Percentiles rank a stretch among this genome's conserved stretches.
phyloP scores from a whole-genome alignment of 1,139 yeast genomes.

The Pichia sp. region DNA sequence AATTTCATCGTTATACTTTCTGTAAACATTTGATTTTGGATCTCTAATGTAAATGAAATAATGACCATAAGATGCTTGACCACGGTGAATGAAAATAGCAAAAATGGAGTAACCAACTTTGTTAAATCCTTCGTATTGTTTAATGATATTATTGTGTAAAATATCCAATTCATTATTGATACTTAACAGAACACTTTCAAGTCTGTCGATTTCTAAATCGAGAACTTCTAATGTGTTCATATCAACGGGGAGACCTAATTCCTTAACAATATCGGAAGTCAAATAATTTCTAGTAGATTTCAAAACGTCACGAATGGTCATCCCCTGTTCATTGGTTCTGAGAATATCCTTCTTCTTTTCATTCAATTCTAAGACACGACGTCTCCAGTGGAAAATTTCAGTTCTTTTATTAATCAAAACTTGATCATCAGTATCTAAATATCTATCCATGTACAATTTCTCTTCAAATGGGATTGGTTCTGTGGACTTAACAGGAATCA shows the following conservation, averaged over 20 bases:
- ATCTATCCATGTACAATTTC: constrained; percentile 80
- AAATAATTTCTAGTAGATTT: constrained; percentile 59
- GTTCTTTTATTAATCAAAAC: constrained; percentile 51
- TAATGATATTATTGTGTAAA: constrained; percentile 48
- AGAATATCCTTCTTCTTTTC: constrained; percentile 43
- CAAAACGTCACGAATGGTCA: constrained; percentile 49
- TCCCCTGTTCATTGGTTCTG: constrained; percentile 44
- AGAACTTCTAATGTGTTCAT: constrained; percentile 34
- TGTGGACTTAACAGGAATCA: constrained; percentile 76
- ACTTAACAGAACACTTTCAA: constrained; percentile 39
- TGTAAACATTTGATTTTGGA: constrained; percentile 60
- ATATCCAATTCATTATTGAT: constrained; percentile 41
- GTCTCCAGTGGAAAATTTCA: constrained; percentile 66
- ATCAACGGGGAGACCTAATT: constrained; percentile 33
- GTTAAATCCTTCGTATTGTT: constrained; percentile 60
- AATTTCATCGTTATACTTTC: constrained; percentile 91
- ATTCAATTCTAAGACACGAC: constrained; percentile 46
- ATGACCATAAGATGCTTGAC: constrained; percentile 95
- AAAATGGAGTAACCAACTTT: constrained; percentile 77
- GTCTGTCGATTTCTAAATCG: constrained; percentile 34
- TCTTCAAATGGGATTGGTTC: constrained; percentile 83
- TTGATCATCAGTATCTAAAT: constrained; percentile 68
- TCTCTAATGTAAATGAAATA: constrained; percentile 95
- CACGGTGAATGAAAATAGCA: constrained; percentile 92
- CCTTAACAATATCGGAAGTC: constrained; percentile 37